These are phyloP conservation scores for Cynanchum wilfordii DNA, from an alignment of 257 asterid genomes.

Conservation along the genomic window DNA sequence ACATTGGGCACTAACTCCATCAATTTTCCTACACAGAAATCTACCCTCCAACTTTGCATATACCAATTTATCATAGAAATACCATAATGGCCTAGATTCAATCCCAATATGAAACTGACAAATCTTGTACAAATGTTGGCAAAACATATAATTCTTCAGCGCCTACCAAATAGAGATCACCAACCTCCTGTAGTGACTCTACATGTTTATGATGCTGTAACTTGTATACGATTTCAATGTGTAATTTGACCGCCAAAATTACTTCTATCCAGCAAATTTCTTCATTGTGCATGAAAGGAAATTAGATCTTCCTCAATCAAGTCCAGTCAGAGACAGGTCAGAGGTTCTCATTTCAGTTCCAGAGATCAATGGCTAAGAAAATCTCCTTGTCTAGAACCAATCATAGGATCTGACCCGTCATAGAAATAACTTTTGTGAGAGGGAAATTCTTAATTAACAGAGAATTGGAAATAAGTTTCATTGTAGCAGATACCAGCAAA, in stretches of 20 bases:
- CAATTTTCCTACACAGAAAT: not conserved
- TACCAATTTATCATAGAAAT: not conserved
- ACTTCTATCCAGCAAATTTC: not conserved
- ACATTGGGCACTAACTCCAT: too few species aligned
- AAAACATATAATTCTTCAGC: not conserved
- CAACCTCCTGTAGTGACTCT: not conserved
- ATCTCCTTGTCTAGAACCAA: slow-evolving; percentile 18
- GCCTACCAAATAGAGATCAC: not conserved
- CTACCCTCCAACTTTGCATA: not conserved
- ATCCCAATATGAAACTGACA: not conserved
- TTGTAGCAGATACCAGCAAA: not conserved
- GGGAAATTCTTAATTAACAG: not conserved
- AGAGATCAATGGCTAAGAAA: slow-evolving; percentile 11
- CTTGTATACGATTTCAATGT: not conserved
- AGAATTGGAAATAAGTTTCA: not conserved
- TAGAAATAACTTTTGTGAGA: not conserved
- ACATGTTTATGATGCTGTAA: not conserved
- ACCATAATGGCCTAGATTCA: not conserved
- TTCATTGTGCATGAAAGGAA: not conserved
- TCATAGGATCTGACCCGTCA: slow-evolving; percentile 14
- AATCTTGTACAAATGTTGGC: not conserved
- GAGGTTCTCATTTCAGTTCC: not conserved
- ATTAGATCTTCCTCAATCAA: not conserved
- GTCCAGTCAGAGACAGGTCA: not conserved
- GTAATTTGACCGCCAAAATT: not conserved